Evolutionary conservation across 2,329 filamentous ascomycete genomes (phyloP), one percentile per base, ranked within the genome.

Genomic region (Cladosporium sp.): DNA sequence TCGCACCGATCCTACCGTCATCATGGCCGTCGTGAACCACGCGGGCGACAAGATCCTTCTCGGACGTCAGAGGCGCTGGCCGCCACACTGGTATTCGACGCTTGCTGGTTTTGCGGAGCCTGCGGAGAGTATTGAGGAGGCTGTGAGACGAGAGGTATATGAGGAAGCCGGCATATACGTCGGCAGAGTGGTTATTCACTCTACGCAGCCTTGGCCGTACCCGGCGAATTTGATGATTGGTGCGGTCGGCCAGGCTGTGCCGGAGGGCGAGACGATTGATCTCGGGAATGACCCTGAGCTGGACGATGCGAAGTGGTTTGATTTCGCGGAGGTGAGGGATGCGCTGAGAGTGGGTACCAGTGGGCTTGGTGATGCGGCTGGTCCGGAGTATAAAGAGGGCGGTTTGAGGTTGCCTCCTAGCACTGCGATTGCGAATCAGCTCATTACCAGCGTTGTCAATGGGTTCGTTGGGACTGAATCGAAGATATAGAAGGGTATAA

Each of bases 1-100:
- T 2, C 82, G 91, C 43, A 96, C 92, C 2, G 91, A 96, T 61
- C 90, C 91, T 1, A 95, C 89, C 22, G 90, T 97, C 67, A 98
- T 98, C 70, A 91, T 94, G 72, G 92, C 91, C 0, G 85, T 96
- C 9, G 80, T 97, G 27, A 94, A 86, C 47, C 77, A 84, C 43
- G 88, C 94, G 59, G 86, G 86, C 43, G 79, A 84, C 57, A 81
- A 82, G 54, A 72, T 95, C 33, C 80, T 98, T 7, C 84, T 98
- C 0, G 93, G 93, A 32, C 84, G 93, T 12, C 83, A 88, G 63
- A 87, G 86, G 69, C 80, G 88, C 47, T 98, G 85, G 78, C 93
- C 93, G 1, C 76, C 80, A 1, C 67, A 86, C 67, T 95, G 86
- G 88, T 96, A 92, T 75, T 88, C 83, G 60, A 94, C 91, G 0